Evolutionary conservation across 1,284 basidiomycete genomes (phyloP).

Genomic region (Ganoderma boninense): DNA sequence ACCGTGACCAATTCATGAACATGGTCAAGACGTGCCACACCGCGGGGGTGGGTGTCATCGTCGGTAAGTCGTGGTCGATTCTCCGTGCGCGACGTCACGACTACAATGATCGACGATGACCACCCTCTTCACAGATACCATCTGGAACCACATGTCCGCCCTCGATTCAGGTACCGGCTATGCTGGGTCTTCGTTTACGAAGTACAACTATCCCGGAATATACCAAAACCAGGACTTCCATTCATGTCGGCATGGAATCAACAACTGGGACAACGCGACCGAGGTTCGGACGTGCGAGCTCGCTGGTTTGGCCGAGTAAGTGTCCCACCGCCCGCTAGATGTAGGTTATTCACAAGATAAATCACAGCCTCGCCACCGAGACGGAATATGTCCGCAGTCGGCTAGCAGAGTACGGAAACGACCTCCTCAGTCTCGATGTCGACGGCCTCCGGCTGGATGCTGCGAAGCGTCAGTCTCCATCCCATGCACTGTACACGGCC

Average conservation of each 20-base stretch:
- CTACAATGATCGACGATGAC: background rate
- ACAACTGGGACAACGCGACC: conserved; percentile 56
- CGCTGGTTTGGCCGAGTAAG: conserved; percentile 64
- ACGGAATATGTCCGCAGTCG: conserved; percentile 63
- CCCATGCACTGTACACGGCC: background rate
- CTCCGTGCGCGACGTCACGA: background rate
- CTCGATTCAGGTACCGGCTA: conserved; percentile 53
- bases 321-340: background rate
- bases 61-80: conserved; percentile 47
- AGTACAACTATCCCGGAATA: conserved; percentile 66
- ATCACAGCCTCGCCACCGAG: conserved; percentile 63
- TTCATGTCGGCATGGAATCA: conserved; percentile 68
- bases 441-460: conserved; percentile 75
- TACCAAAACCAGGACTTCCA: conserved; percentile 68
- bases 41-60: conserved; percentile 68
- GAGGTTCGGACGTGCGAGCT: conserved; percentile 72
- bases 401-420: conserved; percentile 68
- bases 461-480: conserved; percentile 59
- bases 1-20: conserved; percentile 58
- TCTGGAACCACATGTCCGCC: conserved; percentile 74
- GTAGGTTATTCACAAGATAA: background rate
- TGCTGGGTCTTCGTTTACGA: conserved; percentile 59
- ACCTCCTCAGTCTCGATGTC: conserved; percentile 66
- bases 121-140: conserved; percentile 59
- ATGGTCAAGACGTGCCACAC: conserved; percentile 68